Evolutionary conservation across 169 alveolate species (phyloP), one percentile per base, ranked within the genome.

Genomic region (Hepatocystis sp.): DNA sequence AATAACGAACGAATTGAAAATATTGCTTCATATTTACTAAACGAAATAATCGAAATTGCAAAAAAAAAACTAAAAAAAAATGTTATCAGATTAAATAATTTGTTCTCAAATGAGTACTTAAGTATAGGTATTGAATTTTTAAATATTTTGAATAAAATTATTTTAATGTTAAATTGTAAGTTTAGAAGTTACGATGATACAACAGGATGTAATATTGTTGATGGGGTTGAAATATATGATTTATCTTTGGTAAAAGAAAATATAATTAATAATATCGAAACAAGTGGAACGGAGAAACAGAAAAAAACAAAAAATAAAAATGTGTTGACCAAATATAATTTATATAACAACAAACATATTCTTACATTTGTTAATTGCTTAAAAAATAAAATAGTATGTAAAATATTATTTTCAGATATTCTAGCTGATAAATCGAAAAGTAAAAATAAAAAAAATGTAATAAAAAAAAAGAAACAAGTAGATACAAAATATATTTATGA

Each of bases 381-480:
- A 36, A 66, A 84, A 30, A 84, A 55, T 28, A 67, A 66, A 47
- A n/a, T 67, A 2, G 40, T 66, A 19, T 44, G 23, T 1, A 84
- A 66, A 28, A 66, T 67, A 15, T 34, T 84, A 10, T 47, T 84
- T n/a, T 84, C 86, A 42, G 86, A 71, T 71, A 27, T 25, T 2
- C 40, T 19, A 28, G 58, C 21, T 44, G 86, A 71, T 25, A 71
- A 71, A 46, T 58, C 28, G 36, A 71, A 71, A 71, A 53, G 40
- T 23, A 71, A 65, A 71, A 71, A 71, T 71, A 71, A 71, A 58
- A 71, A 71, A 60, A 32, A 28, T 46, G 21, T 58, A 15, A 71
- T n/a, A n/a, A n/a, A 71, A 30, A 71, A 71, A 60, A 71, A 71
- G 28, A 71, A 71, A 23, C 86, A 71, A 58, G 86, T 71, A 3